Evolutionary conservation across 2,329 filamentous ascomycete species (phyloP).

Genomic region (Dichotomopilus funicola): DNA sequence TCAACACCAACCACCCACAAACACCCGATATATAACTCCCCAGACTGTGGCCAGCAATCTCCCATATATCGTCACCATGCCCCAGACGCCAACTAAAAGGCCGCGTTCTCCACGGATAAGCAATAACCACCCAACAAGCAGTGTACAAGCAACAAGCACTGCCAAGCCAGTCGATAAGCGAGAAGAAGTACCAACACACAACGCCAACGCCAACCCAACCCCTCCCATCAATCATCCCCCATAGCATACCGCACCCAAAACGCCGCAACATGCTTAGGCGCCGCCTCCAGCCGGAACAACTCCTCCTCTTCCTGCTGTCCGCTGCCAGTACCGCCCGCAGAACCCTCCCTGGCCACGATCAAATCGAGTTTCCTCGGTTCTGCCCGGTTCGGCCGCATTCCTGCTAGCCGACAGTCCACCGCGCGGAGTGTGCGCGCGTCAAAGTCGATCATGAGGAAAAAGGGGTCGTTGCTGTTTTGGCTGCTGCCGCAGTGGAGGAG

Average conservation of each 20-base stretch:
- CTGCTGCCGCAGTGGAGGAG: slow-evolving; percentile 11
- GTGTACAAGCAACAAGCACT: too few relatives aligned
- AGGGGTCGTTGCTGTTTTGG: background rate
- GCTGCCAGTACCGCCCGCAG: background rate
- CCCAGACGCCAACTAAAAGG: too few relatives aligned
- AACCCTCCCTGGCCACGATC: background rate
- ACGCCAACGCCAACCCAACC: too few relatives aligned
- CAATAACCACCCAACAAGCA: too few relatives aligned
- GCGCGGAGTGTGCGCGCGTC: slow-evolving; percentile 1
- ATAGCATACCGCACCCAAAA: slow-evolving; percentile 18
- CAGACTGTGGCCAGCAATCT: too few relatives aligned
- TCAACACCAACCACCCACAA: too few relatives aligned
- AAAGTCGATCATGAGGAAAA: slow-evolving; percentile 17
- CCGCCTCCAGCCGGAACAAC: slow-evolving; percentile 11
- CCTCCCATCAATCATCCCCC: background rate
- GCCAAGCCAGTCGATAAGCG: too few relatives aligned
- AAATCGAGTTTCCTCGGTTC: slow-evolving; percentile 12
- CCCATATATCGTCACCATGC: too few relatives aligned
- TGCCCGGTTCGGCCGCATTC: background rate
- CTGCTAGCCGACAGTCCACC: slow-evolving; percentile 11
- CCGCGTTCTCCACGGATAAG: too few relatives aligned
- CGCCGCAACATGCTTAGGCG: slow-evolving; percentile 10
- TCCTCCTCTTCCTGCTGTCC: background rate
- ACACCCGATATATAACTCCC: too few relatives aligned
- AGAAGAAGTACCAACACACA: too few relatives aligned